Evolutionary conservation across 306 rosid genomes (phyloP).

Genomic region (Fagus crenata): DNA sequence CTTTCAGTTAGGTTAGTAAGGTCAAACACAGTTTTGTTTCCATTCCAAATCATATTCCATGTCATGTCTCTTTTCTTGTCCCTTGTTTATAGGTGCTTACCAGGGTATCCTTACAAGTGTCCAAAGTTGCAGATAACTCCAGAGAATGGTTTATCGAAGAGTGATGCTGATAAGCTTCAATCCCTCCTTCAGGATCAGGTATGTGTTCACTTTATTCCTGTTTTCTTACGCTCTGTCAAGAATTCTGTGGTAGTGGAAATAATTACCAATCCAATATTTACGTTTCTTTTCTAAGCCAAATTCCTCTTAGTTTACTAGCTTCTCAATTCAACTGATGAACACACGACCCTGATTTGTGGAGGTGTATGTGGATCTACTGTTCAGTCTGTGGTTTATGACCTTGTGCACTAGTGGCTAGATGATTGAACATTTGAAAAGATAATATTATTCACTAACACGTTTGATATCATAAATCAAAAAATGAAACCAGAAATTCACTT

Average conservation of each 20-base stretch:
- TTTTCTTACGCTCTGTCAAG: conserved; percentile 10
- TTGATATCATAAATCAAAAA: neutral
- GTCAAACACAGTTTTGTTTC: conserved; percentile 13
- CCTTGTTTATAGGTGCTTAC: conserved; percentile 58
- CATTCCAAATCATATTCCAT: neutral
- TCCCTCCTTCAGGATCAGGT: conserved; percentile 88
- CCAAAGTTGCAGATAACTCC: conserved; percentile 84
- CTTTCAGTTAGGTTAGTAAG: conserved; percentile 66
- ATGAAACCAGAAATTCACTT: neutral
- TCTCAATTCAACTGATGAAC: neutral
- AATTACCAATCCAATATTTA: conserved; percentile 12
- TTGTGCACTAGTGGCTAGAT: neutral
- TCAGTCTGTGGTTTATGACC: neutral
- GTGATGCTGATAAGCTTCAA: conserved; percentile 62
- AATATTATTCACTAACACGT: too few species aligned
- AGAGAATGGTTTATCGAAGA: conserved; percentile 64
- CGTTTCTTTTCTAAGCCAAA: neutral
- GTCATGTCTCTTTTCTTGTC: conserved; percentile 11
- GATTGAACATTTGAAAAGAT: neutral
- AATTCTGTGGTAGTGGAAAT: conserved; percentile 23
- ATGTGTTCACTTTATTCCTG: conserved; percentile 1
- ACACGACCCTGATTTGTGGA: neutral
- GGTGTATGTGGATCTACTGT: neutral
- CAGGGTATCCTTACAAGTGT: conserved; percentile 92
- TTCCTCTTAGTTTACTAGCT: neutral